Conservation (phyloP, 192 early-diverging fungal genomes). For the Diversispora epigaea region DNA sequence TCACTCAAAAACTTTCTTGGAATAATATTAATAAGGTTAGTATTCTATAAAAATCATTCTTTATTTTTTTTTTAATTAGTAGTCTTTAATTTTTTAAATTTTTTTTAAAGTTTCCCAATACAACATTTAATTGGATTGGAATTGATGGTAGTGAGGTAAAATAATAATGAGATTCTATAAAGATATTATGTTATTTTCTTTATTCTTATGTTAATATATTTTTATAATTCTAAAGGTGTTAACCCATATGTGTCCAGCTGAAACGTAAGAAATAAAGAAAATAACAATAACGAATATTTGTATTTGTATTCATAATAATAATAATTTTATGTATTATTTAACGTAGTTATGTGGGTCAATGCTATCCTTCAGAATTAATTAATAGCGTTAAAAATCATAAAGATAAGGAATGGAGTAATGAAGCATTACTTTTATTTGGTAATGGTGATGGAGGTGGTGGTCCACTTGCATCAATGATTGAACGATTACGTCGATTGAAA, state of each 20-base stretch:
- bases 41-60: not conserved
- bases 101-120: constrained; percentile 76
- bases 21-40: constrained; percentile 93
- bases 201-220: not conserved
- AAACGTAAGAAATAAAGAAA: constrained; percentile 12
- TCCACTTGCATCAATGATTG: constrained; percentile 78
- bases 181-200: not conserved
- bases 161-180: not conserved
- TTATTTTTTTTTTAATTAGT: constrained; percentile 2
- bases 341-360: constrained; percentile 25
- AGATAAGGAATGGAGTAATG: constrained; percentile 81
- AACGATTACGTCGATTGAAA: constrained; percentile 73
- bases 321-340: not conserved
- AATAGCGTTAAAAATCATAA: constrained; percentile 81
- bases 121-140: constrained; percentile 93
- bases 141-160: constrained; percentile 76
- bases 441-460: constrained; percentile 98
- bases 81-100: not conserved
- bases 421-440: constrained; percentile 89
- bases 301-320: not conserved
- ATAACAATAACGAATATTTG: not conserved
- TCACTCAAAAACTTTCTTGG: constrained; percentile 99
- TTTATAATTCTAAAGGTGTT: constrained; percentile 12
- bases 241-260: constrained; percentile 39
- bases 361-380: constrained; percentile 35